phyloP scores from a whole-genome alignment of 2,329 filamentous ascomycete genomes.

The Monilinia aucupariae region DNA sequence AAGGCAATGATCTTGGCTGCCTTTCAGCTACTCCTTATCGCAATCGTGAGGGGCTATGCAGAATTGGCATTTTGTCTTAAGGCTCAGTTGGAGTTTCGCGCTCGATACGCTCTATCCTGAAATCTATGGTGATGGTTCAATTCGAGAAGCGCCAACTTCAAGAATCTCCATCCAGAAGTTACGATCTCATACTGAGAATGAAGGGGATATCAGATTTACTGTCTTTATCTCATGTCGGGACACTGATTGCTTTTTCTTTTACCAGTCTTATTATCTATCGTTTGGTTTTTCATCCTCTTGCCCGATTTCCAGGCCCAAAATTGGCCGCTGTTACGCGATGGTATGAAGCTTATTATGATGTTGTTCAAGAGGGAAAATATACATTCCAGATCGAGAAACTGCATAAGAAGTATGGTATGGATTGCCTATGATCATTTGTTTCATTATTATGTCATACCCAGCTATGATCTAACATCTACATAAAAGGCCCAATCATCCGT shows the following conservation, averaged over 20 bases:
- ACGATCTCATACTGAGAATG: not conserved
- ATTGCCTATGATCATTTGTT: not conserved
- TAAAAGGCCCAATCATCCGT: constrained; percentile 30
- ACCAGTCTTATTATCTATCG: constrained; percentile 5
- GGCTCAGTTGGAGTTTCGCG: too few species aligned
- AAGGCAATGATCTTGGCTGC: too few species aligned
- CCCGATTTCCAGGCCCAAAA: constrained; percentile 3
- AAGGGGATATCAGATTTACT: not conserved
- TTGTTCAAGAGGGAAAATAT: constrained; percentile 16
- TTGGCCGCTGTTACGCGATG: constrained; percentile 3
- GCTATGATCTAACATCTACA: not conserved
- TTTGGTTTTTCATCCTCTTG: not conserved
- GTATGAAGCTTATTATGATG: constrained; percentile 20
- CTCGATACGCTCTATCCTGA: too few species aligned
- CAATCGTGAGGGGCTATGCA: too few species aligned
- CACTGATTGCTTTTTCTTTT: not conserved
- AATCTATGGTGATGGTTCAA: too few species aligned
- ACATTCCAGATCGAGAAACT: constrained; percentile 19
- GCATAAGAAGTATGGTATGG: constrained; percentile 22
- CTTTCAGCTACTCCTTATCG: too few species aligned
- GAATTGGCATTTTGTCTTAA: too few species aligned
- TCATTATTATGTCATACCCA: not conserved
- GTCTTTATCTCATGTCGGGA: not conserved
- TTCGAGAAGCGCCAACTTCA: not conserved
- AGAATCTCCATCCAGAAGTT: not conserved